phyloP scores from a whole-genome alignment of 208 protist species.

The Crithidia mellificae region DNA sequence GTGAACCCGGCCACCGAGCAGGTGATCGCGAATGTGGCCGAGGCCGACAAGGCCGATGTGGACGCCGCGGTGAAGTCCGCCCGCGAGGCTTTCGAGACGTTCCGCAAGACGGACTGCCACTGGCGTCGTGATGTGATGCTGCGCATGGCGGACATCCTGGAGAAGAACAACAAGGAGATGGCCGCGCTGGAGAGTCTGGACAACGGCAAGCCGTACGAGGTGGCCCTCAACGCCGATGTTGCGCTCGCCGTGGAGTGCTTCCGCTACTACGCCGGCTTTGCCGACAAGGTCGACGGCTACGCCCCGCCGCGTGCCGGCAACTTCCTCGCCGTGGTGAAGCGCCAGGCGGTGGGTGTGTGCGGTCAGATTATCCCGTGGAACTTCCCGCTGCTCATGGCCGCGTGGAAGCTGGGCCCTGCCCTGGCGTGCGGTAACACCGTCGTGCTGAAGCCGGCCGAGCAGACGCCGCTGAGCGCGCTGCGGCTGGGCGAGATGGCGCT shows the following conservation, averaged over 20 bases:
- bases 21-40: conserved; percentile 74
- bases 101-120: conserved; percentile 43
- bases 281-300: conserved; percentile 90
- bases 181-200: conserved; percentile 84
- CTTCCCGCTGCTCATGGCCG: conserved; percentile 88
- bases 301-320: conserved; percentile 62
- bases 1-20: conserved; percentile 80
- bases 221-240: conserved; percentile 67
- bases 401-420: conserved; percentile 87
- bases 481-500: conserved; percentile 72
- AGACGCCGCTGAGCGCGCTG: conserved; percentile 87
- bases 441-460: conserved; percentile 91
- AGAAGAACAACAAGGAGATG: conserved; percentile 65
- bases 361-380: conserved; percentile 92
- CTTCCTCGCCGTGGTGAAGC: conserved; percentile 64
- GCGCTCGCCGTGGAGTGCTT: conserved; percentile 57
- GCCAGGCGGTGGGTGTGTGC: conserved; percentile 85
- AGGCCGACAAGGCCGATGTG: conserved; percentile 79
- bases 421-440: conserved; percentile 85
- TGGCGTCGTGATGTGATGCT: conserved; percentile 65
- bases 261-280: conserved; percentile 89
- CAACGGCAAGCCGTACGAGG: conserved; percentile 88
- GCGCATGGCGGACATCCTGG: conserved; percentile 78
- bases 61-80: conserved; percentile 84
- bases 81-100: conserved; percentile 58